Conservation (phyloP, 371 early-diverging fungal species). For the Lichtheimia ramosa region DNA sequence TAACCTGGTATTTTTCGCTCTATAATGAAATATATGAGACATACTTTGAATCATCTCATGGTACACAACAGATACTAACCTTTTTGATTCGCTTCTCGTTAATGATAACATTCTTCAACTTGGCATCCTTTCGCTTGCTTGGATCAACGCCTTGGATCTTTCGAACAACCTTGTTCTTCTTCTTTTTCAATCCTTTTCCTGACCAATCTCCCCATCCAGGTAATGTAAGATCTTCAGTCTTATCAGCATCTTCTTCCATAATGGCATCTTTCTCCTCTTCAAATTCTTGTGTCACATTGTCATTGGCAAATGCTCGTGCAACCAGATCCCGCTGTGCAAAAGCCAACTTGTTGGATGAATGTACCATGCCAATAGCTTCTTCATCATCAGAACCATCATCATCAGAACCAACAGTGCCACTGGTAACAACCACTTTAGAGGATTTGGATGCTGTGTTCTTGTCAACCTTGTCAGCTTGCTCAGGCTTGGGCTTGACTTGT, state of each 20-base stretch:
- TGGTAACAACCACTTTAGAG: slow-evolving; percentile 19
- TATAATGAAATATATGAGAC: slow-evolving; percentile 19
- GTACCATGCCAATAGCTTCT: slow-evolving; percentile 42
- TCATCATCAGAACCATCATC: slow-evolving; percentile 26
- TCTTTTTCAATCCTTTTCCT: slow-evolving; percentile 69
- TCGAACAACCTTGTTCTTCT: slow-evolving; percentile 45
- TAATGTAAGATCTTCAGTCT: slow-evolving; percentile 79
- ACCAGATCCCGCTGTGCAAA: slow-evolving; percentile 87
- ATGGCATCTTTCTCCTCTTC: slow-evolving; percentile 77
- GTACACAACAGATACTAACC: slow-evolving; percentile 34
- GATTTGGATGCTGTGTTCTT: slow-evolving; percentile 2
- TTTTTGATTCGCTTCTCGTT: slow-evolving; percentile 84
- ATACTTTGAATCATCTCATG: neutral
- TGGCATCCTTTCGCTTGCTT: slow-evolving; percentile 76
- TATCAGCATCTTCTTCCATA: slow-evolving; percentile 72
- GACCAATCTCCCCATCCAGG: slow-evolving; percentile 97
- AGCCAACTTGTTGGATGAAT: slow-evolving; percentile 48
- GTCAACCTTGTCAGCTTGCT: slow-evolving; percentile 13
- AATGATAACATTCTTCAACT: slow-evolving; percentile 87
- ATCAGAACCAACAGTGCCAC: slow-evolving; percentile 12
- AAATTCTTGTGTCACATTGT: slow-evolving; percentile 88
- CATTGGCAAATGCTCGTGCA: slow-evolving; percentile 91
- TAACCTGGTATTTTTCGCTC: slow-evolving; percentile 73
- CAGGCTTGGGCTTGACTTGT: slow-evolving; percentile 7
- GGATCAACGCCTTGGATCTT: slow-evolving; percentile 64